phyloP scores from a whole-genome alignment of 2,329 filamentous ascomycete species.

The Cadophora malorum region DNA sequence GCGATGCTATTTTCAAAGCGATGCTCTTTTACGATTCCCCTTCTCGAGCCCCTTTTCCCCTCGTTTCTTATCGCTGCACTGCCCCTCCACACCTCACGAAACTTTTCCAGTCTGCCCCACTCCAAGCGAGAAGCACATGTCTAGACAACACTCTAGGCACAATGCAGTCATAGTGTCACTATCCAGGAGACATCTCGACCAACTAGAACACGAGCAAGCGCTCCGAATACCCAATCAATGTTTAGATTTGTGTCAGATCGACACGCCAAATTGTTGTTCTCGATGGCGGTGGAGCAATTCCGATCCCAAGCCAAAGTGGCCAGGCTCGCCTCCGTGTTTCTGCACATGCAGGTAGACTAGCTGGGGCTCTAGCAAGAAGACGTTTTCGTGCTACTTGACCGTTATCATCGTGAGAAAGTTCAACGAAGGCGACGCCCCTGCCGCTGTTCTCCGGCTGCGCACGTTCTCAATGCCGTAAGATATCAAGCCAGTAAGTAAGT shows the following conservation, averaged over 20 bases:
- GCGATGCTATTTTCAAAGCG: neutral
- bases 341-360: slow-evolving; percentile 5
- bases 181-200: slow-evolving; percentile 8
- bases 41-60: neutral
- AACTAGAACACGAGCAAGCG: slow-evolving; percentile 18
- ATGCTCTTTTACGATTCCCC: slow-evolving; percentile 1
- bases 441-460: neutral
- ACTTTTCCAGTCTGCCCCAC: slow-evolving; percentile 16
- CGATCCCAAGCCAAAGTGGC: neutral
- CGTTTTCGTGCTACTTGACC: slow-evolving; percentile 15
- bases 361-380: neutral
- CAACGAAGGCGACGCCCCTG: neutral
- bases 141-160: slow-evolving; percentile 25
- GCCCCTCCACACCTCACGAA: slow-evolving; percentile 32
- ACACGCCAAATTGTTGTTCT: neutral
- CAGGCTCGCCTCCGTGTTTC: slow-evolving; percentile 5
- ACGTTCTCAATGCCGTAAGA: slow-evolving; percentile 9
- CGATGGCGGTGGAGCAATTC: slow-evolving; percentile 5
- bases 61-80: slow-evolving; percentile 23
- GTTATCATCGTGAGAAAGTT: slow-evolving; percentile 20
- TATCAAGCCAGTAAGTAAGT: neutral
- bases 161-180: slow-evolving; percentile 32
- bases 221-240: slow-evolving; percentile 24
- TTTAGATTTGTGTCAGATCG: neutral
- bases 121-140: slow-evolving; percentile 22